Evolutionary conservation across 345 rosid species (phyloP).

Genomic region (Rubroshorea leprosula): DNA sequence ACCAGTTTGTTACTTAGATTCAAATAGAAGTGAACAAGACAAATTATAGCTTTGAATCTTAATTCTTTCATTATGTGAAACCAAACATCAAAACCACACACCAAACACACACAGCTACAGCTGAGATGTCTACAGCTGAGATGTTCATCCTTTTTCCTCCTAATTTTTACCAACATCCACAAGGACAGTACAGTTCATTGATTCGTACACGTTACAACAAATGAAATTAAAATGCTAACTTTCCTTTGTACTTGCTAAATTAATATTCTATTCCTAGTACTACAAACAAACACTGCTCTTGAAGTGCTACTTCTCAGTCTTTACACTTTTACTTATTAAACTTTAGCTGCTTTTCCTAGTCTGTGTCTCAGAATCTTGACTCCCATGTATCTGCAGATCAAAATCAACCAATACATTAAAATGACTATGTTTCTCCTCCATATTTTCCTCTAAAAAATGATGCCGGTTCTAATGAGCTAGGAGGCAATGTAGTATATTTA

Average conservation of each 20-base stretch:
- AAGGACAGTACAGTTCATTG: not conserved
- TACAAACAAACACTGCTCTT: slow-evolving; percentile 7
- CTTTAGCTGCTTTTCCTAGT: slow-evolving; percentile 43
- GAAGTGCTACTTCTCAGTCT: slow-evolving; percentile 8
- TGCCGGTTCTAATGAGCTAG: no score
- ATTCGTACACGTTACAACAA: not conserved
- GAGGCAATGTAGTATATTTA: no score
- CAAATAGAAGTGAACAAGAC: no score
- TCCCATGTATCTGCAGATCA: slow-evolving; percentile 74
- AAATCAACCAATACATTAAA: not conserved
- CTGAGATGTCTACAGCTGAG: no score
- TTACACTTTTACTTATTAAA: slow-evolving; percentile 34
- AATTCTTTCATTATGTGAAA: not conserved
- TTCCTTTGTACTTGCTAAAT: slow-evolving; percentile 9
- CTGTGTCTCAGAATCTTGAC: slow-evolving; percentile 74
- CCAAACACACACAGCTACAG: not conserved
- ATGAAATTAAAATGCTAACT: not conserved
- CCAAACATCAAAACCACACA: not conserved
- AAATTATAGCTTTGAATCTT: no score
- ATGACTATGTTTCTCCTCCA: no score
- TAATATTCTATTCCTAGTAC: slow-evolving; percentile 1
- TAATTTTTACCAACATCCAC: not conserved
- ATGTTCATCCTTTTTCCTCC: not conserved
- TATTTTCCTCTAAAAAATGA: no score
- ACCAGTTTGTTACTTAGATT: no score